Base-by-base conservation (phyloP, 441 rosid genomes). In the Jatropha multifida region DNA sequence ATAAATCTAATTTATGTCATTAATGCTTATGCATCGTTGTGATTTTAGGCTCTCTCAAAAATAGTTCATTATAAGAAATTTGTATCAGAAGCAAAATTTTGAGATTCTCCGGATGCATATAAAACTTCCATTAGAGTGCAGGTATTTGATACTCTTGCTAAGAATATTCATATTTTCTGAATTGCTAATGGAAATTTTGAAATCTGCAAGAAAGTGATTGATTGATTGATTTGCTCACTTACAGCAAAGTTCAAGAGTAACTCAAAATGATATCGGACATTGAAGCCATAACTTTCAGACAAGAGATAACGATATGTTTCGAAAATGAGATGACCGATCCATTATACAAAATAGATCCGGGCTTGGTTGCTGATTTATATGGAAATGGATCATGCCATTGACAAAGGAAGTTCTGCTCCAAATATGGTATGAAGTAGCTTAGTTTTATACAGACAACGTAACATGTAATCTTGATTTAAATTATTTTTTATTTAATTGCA, bases 301-400 rank as follows among this genome's bases (percentile, higher is more conserved):
- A 89, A 80, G 92, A 90, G 81, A 91, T 94, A 74, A 81, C 78
- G 0, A 83, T 80, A 55, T 77, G 79, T 9, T 69, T 74, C 44
- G 84, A 84, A 17, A 81, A 75, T 54, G 76, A 76, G 7, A 81
- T 68, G 67, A 77, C 48, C 48, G 89, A 86, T n/a, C 96, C 85
- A 0, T 90, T 86, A 40, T 91, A 84, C 88, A 96, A 94, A 78
- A 94, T 96, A 76, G 79, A 78, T 40, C 96, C 99, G 7, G 81
- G 87, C 84, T 72, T 96, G 83, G 90, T 92, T 8, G 96, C 95
- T 0, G 78, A 87, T 37, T 83, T 96, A 56, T 92, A 92, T 69
- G 92, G 90, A 11, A 87, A 60, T 90, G 97, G 98, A 94, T 96
- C 86, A 93, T 96, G 99, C 99, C 98, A 0, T 78, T 93, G 80